These are phyloP conservation scores for Murraya paniculata DNA, from an alignment of 345 rosid genomes.

Conservation along the genomic window DNA sequence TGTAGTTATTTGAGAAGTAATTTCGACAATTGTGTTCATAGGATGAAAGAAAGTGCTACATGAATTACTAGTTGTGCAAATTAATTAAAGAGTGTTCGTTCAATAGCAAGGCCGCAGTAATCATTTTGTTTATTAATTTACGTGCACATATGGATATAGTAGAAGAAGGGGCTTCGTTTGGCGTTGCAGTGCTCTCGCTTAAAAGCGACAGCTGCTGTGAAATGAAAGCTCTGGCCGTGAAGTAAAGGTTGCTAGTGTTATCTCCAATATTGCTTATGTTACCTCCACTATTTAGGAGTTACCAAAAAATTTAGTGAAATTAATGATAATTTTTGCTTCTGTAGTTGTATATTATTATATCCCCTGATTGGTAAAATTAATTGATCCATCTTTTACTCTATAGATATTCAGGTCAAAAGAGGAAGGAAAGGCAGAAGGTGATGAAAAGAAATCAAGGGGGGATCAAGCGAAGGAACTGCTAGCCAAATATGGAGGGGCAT, in stretches of 20 bases:
- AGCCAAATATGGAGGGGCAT: slow-evolving; percentile 91
- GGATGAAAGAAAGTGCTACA: neutral
- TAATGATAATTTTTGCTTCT: neutral
- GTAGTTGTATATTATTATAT: neutral
- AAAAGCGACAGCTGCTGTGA: too few species aligned
- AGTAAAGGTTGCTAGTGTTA: too few species aligned
- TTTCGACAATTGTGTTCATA: neutral
- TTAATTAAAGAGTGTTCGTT: neutral
- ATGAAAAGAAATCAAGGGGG: slow-evolving; percentile 56
- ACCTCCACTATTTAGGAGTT: too few species aligned
- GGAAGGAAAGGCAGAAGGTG: slow-evolving; percentile 38
- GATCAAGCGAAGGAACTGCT: slow-evolving; percentile 82
- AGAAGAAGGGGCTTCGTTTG: too few species aligned
- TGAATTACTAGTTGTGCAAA: neutral
- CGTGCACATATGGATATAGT: neutral
- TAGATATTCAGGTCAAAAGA: slow-evolving; percentile 80
- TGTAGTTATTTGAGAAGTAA: too few species aligned
- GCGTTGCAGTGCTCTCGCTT: too few species aligned
- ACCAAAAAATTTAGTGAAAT: neutral
- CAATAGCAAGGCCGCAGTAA: too few species aligned
- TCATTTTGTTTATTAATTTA: neutral
- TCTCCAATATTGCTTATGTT: too few species aligned
- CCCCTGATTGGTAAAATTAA: slow-evolving; percentile 1
- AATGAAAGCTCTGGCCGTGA: too few species aligned
- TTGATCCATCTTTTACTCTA: slow-evolving; percentile 7